phyloP scores from a whole-genome alignment of 2,329 filamentous ascomycete genomes.

The Fusarium irregulare region DNA sequence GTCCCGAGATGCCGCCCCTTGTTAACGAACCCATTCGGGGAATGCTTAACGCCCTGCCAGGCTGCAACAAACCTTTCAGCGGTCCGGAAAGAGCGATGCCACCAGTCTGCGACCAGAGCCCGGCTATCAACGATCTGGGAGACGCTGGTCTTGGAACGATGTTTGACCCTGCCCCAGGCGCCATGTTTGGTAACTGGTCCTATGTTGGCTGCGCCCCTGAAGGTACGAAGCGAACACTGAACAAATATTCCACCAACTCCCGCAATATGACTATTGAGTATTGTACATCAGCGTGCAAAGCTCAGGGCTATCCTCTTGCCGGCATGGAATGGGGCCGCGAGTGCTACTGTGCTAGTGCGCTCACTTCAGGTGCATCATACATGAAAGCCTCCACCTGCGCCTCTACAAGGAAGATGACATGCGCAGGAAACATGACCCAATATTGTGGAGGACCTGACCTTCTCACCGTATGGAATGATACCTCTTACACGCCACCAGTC shows the following conservation, averaged over 20 bases:
- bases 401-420: conserved; percentile 35
- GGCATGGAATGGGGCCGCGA: conserved; percentile 39
- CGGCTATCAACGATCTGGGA: conserved; percentile 24
- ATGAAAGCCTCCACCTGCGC: conserved; percentile 26
- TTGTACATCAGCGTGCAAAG: conserved; percentile 37
- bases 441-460: conserved; percentile 37
- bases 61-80: conserved; percentile 33
- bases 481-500: conserved; percentile 30
- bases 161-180: conserved; percentile 32
- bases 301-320: conserved; percentile 36
- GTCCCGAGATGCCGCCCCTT: conserved; percentile 36
- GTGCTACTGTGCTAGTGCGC: conserved; percentile 35
- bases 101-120: conserved; percentile 14
- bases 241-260: conserved; percentile 30
- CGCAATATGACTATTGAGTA: conserved; percentile 36
- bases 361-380: conserved; percentile 34
- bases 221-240: conserved; percentile 25
- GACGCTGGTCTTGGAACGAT: conserved; percentile 16
- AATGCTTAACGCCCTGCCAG: conserved; percentile 32
- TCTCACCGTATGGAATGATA: conserved; percentile 41
- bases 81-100: conserved; percentile 26
- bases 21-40: conserved; percentile 35
- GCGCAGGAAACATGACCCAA: conserved; percentile 37
- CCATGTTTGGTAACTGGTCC: conserved; percentile 35
- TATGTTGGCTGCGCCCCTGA: conserved; percentile 38